Evolutionary conservation across 163 green algal genomes (phyloP).

Genomic region (Coccomyxa subellipsoidea): DNA sequence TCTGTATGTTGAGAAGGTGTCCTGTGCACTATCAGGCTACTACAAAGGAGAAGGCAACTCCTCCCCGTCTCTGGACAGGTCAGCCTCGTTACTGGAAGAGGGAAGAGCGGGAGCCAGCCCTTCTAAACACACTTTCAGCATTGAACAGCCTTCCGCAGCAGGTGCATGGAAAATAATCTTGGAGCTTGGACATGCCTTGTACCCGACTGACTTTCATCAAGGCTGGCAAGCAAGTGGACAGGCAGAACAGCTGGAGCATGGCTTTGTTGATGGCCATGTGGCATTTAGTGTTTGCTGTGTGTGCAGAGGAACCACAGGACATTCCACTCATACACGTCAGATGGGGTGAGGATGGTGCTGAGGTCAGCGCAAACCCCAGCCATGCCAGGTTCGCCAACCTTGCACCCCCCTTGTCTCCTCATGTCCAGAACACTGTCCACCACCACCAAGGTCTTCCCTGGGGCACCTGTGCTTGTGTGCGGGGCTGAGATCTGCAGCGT

Average conservation of each 20-base stretch:
- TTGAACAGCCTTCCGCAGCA: neutral
- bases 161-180: no score
- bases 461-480: no score
- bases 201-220: no score
- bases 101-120: neutral
- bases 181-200: no score
- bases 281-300: neutral
- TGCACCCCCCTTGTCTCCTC: neutral
- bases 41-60: neutral
- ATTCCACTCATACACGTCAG: constrained; percentile 25
- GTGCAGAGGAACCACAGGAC: neutral
- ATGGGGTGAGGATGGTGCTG: neutral
- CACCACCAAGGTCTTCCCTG: neutral
- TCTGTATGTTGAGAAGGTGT: no score
- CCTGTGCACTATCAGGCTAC: neutral
- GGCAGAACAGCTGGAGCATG: neutral
- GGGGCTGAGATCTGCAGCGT: no score
- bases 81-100: neutral
- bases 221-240: no score
- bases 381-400: neutral
- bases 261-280: neutral
- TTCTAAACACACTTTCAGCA: neutral
- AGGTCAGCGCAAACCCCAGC: neutral
- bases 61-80: neutral
- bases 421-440: neutral